phyloP scores from a whole-genome alignment of 2,329 filamentous ascomycete species.

The Botryotinia calthae region DNA sequence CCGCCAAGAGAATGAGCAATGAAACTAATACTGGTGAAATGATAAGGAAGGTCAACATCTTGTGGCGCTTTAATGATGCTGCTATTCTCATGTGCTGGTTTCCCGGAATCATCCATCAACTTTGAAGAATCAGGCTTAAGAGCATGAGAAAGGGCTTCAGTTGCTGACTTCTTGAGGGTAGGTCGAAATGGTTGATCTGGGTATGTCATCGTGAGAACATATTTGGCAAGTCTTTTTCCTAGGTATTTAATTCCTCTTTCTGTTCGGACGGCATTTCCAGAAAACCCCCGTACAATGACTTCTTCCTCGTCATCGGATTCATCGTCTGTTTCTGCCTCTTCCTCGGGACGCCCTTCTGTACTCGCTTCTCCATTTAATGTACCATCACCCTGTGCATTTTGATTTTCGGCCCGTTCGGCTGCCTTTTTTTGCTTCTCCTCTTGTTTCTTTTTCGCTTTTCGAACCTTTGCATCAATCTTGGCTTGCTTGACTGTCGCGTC shows the following conservation, averaged over 20 bases:
- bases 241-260: constrained; percentile 96
- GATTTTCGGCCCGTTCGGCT: constrained; percentile 22
- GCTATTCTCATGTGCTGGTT: constrained; percentile 59
- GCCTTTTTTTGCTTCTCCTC: constrained; percentile 25
- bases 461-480: constrained; percentile 63
- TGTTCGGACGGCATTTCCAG: constrained; percentile 84
- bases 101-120: constrained; percentile 46
- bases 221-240: constrained; percentile 89
- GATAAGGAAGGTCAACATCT: constrained; percentile 60
- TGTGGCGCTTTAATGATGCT: constrained; percentile 50
- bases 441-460: constrained; percentile 52
- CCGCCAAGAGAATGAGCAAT: constrained; percentile 90
- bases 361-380: constrained; percentile 19
- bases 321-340: constrained; percentile 28
- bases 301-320: constrained; percentile 67
- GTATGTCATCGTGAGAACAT: constrained; percentile 84
- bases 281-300: constrained; percentile 85
- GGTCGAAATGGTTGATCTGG: constrained; percentile 89
- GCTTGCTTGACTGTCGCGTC: constrained; percentile 77
- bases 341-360: constrained; percentile 16
- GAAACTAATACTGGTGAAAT: constrained; percentile 92
- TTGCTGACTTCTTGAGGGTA: constrained; percentile 47
- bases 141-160: constrained; percentile 43
- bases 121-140: constrained; percentile 40
- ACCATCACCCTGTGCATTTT: constrained; percentile 22